Evolutionary conservation across 106 monocot species (phyloP), one percentile per base, ranked within the genome.

Genomic region (Alisma plantagoaquatica): DNA sequence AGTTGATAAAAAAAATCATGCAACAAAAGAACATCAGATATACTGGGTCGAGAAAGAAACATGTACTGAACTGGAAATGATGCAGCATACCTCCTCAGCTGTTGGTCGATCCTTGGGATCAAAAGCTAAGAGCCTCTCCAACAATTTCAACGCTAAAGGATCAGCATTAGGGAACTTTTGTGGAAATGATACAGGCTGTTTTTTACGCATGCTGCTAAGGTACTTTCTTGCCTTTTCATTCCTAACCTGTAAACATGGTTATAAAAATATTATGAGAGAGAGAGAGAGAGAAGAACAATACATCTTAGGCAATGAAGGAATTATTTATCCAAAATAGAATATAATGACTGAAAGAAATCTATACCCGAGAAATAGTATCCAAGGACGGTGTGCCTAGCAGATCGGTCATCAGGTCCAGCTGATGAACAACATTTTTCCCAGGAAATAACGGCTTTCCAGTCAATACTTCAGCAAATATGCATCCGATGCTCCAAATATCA

Each of bases 401-500:
- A 29, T 60, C 59, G 9, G 59, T 60, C 59, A 60, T 60, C 14
- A 60, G 31, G 38, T 60, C 59, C 29, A 60, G 21, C 59, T 60
- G 59, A 19, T 60, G 59, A 30, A 60, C 59, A 27, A 60, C 87
- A 75, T 87, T 87, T 72, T 87, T 81, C 6, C 87, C 87, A 25
- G 87, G 87, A 62, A 87, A 87, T 28, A 87, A 53, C 33, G 87
- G 87, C 62, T 82, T 87, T 35, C 87, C 80, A 41, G 74, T 81
- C 29, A 87, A 60, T 41, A 87, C 60, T 62, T 87, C 87, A 24
- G 87, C 87, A 66, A 87, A 87, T 46, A 87, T 87, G 72, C 87
- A 87, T 49, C 86, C 86, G 47, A 86, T 86, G 56, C 86, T 81
- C 86, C 81, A 86, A 23, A 81, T 77, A 64, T 86, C 86, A 71